Evolutionary conservation across 768 basidiomycete species (phyloP).

Genomic region (Amanita molliuscula): DNA sequence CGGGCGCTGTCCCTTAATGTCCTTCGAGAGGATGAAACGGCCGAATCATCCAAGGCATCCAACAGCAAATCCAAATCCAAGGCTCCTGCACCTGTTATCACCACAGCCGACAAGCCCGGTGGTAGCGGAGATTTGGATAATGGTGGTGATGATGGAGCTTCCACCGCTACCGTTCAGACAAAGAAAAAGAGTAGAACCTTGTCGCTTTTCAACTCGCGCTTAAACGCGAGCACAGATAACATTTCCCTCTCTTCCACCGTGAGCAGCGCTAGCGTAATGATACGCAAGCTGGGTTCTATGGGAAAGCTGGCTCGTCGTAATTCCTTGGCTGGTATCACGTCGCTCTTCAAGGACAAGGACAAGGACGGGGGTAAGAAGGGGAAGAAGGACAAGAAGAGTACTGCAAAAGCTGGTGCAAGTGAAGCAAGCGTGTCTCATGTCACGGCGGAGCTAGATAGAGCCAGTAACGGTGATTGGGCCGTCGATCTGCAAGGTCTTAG

Average conservation of each 20-base stretch:
- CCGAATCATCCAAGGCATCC: conserved; percentile 21
- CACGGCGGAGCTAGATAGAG: conserved; percentile 73
- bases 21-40: conserved; percentile 44
- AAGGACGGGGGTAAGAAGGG: conserved; percentile 43
- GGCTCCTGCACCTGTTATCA: conserved; percentile 17
- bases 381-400: conserved; percentile 31
- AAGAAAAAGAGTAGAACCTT: conserved; percentile 63
- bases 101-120: conserved; percentile 17
- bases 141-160: conserved; percentile 28
- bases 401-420: conserved; percentile 48
- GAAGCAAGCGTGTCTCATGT: conserved; percentile 64
- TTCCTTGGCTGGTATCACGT: conserved; percentile 79
- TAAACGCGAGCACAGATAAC: conserved; percentile 84
- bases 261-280: conserved; percentile 91
- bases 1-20: conserved; percentile 60
- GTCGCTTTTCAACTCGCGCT: conserved; percentile 73
- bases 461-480: conserved; percentile 47
- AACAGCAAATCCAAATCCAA: conserved; percentile 23
- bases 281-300: conserved; percentile 79
- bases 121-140: conserved; percentile 18
- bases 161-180: conserved; percentile 33
- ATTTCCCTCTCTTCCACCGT: conserved; percentile 94
- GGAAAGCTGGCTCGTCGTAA: conserved; percentile 77
- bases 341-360: conserved; percentile 82
- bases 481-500: conserved; percentile 67